phyloP scores from a whole-genome alignment of 2,329 filamentous ascomycete species.

The Arthrobotrys pseudoclavata region DNA sequence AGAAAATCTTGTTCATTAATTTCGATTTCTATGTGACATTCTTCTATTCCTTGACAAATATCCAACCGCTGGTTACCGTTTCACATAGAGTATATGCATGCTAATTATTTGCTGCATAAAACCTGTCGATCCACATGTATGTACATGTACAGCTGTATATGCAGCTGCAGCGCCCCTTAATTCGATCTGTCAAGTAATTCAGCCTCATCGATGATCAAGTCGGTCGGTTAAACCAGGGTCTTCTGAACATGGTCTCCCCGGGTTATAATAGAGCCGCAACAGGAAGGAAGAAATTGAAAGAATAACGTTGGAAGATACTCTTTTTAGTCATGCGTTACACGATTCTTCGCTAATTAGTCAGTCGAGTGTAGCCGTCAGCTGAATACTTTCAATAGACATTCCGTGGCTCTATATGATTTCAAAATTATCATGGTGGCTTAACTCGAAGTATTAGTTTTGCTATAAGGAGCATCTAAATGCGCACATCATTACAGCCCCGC shows the following conservation, averaged over 20 bases:
- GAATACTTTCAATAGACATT: too few relatives aligned
- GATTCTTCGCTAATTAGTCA: neutral
- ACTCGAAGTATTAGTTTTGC: too few relatives aligned
- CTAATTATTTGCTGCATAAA: neutral
- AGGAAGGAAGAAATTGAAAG: neutral
- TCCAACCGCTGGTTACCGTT: neutral
- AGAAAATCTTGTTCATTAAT: too few relatives aligned
- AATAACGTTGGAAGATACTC: neutral
- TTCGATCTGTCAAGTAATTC: neutral
- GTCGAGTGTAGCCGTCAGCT: neutral
- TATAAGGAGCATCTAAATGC: too few relatives aligned
- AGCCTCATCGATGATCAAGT: slow-evolving; percentile 2
- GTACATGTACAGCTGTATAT: neutral
- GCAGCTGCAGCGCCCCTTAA: slow-evolving; percentile 5
- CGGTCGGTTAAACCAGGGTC: neutral
- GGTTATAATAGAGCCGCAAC: slow-evolving; percentile 2
- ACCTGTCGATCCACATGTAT: neutral
- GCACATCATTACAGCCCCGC: too few relatives aligned
- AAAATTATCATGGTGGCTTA: too few relatives aligned
- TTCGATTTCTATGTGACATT: too few relatives aligned
- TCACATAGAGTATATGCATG: neutral
- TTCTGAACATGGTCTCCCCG: neutral
- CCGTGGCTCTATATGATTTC: too few relatives aligned
- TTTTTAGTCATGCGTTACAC: neutral
- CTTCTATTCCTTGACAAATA: too few relatives aligned